Conservation (phyloP, 768 basidiomycete genomes). For the Coprinopsis sp. region DNA sequence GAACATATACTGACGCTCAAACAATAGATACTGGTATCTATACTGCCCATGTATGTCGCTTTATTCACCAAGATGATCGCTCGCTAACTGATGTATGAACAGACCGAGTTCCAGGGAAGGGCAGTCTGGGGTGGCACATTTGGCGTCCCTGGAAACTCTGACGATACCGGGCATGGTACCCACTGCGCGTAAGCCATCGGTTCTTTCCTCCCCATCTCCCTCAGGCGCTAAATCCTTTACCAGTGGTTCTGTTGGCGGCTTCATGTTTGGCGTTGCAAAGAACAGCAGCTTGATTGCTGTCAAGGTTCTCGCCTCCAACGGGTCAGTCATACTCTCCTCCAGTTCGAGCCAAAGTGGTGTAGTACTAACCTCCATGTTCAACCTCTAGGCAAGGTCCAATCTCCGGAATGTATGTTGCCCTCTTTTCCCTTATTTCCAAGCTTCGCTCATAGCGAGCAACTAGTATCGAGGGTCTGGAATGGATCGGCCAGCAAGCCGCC, state of each 20-base stretch:
- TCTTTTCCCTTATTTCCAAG: neutral
- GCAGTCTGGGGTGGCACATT: conserved; percentile 34
- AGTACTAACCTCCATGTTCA: no score
- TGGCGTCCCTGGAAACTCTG: conserved; percentile 22
- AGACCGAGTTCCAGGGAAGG: conserved; percentile 33
- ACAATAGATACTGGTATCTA: conserved; percentile 3
- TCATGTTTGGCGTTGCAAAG: conserved; percentile 20
- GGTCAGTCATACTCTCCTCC: conserved; percentile 1
- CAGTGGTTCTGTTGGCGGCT: conserved; percentile 23
- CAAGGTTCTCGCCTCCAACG: conserved; percentile 32
- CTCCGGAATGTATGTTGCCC: conserved; percentile 12
- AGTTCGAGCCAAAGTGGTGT: no score
- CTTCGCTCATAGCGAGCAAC: neutral
- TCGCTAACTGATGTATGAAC: conserved; percentile 10
- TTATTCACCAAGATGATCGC: neutral
- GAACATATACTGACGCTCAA: neutral
- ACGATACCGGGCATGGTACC: conserved; percentile 38
- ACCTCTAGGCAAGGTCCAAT: conserved; percentile 15
- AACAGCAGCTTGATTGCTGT: conserved; percentile 33
- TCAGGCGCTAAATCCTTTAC: no score
- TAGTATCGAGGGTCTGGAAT: conserved; percentile 26
- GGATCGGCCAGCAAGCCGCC: conserved; percentile 27
- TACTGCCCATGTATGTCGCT: neutral
- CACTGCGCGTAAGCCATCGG: conserved; percentile 21
- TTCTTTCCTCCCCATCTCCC: neutral